Evolutionary conservation across 2,329 filamentous ascomycete genomes (phyloP).

Genomic region (Diaporthe nobilis): DNA sequence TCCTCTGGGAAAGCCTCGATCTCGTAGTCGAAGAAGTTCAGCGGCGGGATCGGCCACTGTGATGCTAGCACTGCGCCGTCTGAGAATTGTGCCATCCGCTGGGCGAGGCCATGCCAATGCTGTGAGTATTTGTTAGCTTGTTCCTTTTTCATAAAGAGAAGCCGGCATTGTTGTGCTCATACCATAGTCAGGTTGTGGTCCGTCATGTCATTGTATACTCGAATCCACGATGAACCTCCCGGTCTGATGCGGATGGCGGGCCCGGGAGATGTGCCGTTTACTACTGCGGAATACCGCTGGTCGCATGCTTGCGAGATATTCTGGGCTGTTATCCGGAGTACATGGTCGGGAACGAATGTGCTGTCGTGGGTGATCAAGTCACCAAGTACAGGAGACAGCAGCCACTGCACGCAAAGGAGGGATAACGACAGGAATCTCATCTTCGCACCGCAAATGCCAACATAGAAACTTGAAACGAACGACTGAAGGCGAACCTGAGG

Average conservation of each 20-base stretch:
- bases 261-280: conserved; percentile 68
- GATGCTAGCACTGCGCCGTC: conserved; percentile 73
- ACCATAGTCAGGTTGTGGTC: conserved; percentile 71
- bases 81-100: conserved; percentile 72
- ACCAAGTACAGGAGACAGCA: conserved; percentile 21
- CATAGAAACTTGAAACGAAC: neutral
- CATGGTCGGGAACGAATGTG: conserved; percentile 57
- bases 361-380: conserved; percentile 45
- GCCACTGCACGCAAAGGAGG: conserved; percentile 28
- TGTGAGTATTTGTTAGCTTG: conserved; percentile 47
- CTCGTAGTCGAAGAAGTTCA: conserved; percentile 78
- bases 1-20: conserved; percentile 65
- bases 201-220: conserved; percentile 71
- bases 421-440: conserved; percentile 26
- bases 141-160: neutral
- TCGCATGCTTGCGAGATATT: conserved; percentile 60
- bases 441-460: conserved; percentile 10
- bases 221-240: conserved; percentile 65
- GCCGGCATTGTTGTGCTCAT: conserved; percentile 38
- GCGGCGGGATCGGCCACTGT: conserved; percentile 76
- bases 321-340: conserved; percentile 60
- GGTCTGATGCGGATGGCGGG: conserved; percentile 62
- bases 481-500: neutral
- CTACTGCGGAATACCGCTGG: conserved; percentile 56
- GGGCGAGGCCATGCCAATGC: conserved; percentile 78